phyloP scores from a whole-genome alignment of 192 early-diverging fungal species.

The Funneliformis geosporum region DNA sequence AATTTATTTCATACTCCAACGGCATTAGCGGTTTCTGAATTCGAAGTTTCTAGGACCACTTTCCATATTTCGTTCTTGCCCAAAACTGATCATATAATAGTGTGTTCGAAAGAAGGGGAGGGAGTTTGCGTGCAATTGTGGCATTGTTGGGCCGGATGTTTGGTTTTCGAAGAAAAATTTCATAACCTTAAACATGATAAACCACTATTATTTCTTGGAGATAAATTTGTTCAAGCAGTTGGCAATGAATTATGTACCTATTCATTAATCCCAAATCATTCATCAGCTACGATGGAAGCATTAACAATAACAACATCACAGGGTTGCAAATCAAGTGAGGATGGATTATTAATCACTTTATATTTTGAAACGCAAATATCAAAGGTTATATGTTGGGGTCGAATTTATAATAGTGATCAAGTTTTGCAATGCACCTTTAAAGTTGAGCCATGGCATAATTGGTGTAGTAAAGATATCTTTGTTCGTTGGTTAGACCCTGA shows the following conservation, averaged over 20 bases:
- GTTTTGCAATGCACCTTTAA: neutral
- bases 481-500: slow-evolving; percentile 2
- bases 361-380: neutral
- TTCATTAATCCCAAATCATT: neutral
- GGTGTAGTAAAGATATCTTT: neutral
- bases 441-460: slow-evolving; percentile 10
- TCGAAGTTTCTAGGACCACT: neutral
- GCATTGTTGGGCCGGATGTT: neutral
- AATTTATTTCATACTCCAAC: neutral
- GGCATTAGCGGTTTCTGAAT: neutral
- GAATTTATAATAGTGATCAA: neutral
- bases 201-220: neutral
- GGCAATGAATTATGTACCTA: neutral
- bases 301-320: neutral
- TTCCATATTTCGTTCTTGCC: neutral
- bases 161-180: neutral
- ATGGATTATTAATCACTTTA: neutral
- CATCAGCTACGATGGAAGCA: neutral
- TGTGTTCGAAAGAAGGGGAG: neutral
- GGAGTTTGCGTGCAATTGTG: neutral
- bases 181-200: neutral
- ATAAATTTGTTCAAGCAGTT: neutral
- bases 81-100: neutral
- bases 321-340: neutral
- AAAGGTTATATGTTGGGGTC: neutral